phyloP scores from a whole-genome alignment of 2,329 filamentous ascomycete species.

The Anthostomella pinea region DNA sequence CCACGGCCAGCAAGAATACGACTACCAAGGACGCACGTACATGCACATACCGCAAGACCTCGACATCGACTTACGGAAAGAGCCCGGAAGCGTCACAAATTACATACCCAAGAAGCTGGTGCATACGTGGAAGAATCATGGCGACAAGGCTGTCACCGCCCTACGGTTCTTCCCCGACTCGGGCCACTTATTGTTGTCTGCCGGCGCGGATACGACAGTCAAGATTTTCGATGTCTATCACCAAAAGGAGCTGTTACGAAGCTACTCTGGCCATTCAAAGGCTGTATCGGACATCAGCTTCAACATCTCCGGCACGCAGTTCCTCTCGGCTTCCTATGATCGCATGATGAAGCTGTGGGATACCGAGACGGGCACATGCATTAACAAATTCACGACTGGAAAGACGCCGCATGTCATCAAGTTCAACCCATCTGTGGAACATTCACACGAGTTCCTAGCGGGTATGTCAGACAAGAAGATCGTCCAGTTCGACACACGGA shows the following conservation, averaged over 20 bases:
- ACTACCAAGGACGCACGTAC: constrained; percentile 94
- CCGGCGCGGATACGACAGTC: constrained; percentile 85
- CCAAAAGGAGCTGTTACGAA: constrained; percentile 79
- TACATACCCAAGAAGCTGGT: constrained; percentile 93
- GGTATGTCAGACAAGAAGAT: constrained; percentile 99
- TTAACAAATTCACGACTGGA: constrained; percentile 86
- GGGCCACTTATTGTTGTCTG: constrained; percentile 84
- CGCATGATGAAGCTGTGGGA: constrained; percentile 98
- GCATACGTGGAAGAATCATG: constrained; percentile 82
- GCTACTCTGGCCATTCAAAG: constrained; percentile 89
- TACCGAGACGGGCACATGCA: constrained; percentile 86
- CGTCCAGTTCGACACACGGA: constrained; percentile 88
- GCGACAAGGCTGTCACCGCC: constrained; percentile 79
- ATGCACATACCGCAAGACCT: constrained; percentile 96
- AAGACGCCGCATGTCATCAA: constrained; percentile 93
- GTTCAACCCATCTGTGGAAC: constrained; percentile 79
- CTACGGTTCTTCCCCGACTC: constrained; percentile 86
- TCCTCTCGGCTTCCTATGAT: constrained; percentile 90
- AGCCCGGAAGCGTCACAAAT: constrained; percentile 76
- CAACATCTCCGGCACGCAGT: constrained; percentile 76
- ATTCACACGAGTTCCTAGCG: constrained; percentile 85
- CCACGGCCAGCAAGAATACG: constrained; percentile 76
- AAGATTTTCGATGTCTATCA: constrained; percentile 97
- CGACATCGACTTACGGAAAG: constrained; percentile 80
- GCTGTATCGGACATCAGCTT: constrained; percentile 88